Evolutionary conservation across 2,329 filamentous ascomycete species (phyloP), one percentile per base, ranked within the genome.

Genomic region (Corynespora cassiicola): DNA sequence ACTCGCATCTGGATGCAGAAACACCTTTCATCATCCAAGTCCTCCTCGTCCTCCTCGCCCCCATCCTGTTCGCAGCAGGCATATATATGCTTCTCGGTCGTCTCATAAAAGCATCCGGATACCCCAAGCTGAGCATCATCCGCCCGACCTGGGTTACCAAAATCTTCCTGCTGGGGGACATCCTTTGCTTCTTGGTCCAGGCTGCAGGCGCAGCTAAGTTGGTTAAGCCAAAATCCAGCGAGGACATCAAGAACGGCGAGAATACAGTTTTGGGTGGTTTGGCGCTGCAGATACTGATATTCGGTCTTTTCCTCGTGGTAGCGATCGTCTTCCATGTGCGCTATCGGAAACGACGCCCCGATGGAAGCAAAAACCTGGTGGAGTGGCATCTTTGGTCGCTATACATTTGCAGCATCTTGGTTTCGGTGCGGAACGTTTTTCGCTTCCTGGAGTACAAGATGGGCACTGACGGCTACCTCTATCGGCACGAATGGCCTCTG

Each of bases 251-350:
- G 16, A 11, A 14, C 9, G 76, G 72, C 7, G 50, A 75, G 47
- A 66, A 71, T 7, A 63, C 82, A 24, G 72, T 84, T n/a, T 57
- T 82, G 6, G 73, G 44, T 2, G 81, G 81, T 1, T 63, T 85
- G 3, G 54, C 75, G 18, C 53, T 82, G n/a, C 81, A 85, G 53
- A 66, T 84, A n/a, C 21, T 78, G 22, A 70, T 78, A 31, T 82
- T 84, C 45, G 70, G 69, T n/a, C 54, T 81, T 9, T 85, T 84
- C 51, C 56, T 77, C 28, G 38, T 71, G 14, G 71, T 71, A 2
- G 70, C 75, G 0, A 38, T 71, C 7, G 35, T 76, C 2, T 81
- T 82, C 54, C 73, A 82, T 46, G 25, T 45, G 4, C 65, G 72
- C 4, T 68, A 76, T 19, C 36, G 31, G 0, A 52, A 43, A 6